Base-by-base conservation (phyloP, 2,329 filamentous ascomycete species). In the Trichoderma sp. region DNA sequence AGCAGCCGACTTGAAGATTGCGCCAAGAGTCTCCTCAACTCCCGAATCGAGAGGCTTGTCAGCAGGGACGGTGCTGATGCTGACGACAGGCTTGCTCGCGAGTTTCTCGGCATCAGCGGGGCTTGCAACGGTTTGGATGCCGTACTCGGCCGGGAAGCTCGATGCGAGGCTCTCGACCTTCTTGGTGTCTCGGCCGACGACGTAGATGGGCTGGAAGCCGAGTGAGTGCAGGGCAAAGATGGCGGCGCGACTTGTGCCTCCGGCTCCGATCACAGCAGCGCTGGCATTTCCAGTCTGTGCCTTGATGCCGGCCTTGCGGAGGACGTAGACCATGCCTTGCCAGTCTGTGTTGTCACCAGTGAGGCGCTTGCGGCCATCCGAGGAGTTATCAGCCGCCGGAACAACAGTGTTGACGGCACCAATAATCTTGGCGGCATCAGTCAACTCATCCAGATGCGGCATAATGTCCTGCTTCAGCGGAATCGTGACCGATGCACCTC, bases 381-480 rank as follows among this genome's bases (percentile, higher is more conserved):
- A 74, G 8, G 80, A 76, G 5, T 59, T 29, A 76, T 75, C 15
- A 58, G 64, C 34, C 3, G 87, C 76, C 0, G 91, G 89, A 32
- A 97, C 87, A 74, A 99, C 90, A 19, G 95, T 99, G 81, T 99
- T 99, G 71, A 98, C 91, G 3, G 95, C 95, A 25, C 95, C 95
- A 70, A 99, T 97, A 34, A 87, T 83, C 71, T 87, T 86, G 15
- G 93, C 94, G 64, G 95, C 90, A 34, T 90, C 86, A 0, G 93
- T 90, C 68, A 97, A 84, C 64, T 90, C 88, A 76, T 98, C 93
- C 15, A 99, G 82, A 5, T 94, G 80, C 0, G 87, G 84, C 81
- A 96, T 93, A 68, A 98, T 89, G 73, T 97, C 92, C 34, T 95
- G 83, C 81, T 99, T 99, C 65, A 99, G 84, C 1, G 95, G 95